These are phyloP conservation scores for Polyporus arcularius DNA, from an alignment of 768 basidiomycete genomes.

Conservation along the genomic window DNA sequence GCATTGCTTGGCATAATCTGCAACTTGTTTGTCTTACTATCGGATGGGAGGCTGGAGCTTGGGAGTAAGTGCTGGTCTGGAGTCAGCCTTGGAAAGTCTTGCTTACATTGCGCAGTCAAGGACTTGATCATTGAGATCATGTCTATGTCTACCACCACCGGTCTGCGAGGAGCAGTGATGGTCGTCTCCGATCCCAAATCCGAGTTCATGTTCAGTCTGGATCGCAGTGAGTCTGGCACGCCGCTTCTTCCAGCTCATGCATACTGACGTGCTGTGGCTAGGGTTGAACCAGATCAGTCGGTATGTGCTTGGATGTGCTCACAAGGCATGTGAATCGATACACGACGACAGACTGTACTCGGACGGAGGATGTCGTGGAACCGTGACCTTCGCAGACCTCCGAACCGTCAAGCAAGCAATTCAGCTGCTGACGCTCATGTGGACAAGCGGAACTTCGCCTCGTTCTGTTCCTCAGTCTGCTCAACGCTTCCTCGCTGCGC, in stretches of 20 bases:
- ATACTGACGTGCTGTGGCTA: neutral
- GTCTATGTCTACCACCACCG: neutral
- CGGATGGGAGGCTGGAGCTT: neutral
- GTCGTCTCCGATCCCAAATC: neutral
- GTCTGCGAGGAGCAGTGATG: neutral
- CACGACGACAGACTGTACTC: neutral
- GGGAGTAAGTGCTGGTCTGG: conserved; percentile 8
- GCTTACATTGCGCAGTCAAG: conserved; percentile 20
- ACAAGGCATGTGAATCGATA: too few relatives aligned
- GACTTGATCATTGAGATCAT: conserved; percentile 17
- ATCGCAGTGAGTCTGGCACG: conserved; percentile 15
- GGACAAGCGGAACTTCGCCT: conserved; percentile 22
- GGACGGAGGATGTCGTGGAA: neutral
- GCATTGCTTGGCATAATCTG: neutral
- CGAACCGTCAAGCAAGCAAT: conserved; percentile 18
- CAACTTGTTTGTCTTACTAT: conserved; percentile 16
- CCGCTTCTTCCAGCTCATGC: neutral
- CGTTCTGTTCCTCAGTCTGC: conserved; percentile 22
- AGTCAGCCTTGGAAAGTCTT: conserved; percentile 26
- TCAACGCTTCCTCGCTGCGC: conserved; percentile 24
- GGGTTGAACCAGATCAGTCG: neutral
- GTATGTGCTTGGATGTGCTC: neutral
- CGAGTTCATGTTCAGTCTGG: conserved; percentile 4
- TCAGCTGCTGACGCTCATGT: conserved; percentile 38
- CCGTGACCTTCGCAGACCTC: neutral